These are phyloP conservation scores for Starmerella sp. DNA, from an alignment of 805 yeast species.

Conservation along the genomic window DNA sequence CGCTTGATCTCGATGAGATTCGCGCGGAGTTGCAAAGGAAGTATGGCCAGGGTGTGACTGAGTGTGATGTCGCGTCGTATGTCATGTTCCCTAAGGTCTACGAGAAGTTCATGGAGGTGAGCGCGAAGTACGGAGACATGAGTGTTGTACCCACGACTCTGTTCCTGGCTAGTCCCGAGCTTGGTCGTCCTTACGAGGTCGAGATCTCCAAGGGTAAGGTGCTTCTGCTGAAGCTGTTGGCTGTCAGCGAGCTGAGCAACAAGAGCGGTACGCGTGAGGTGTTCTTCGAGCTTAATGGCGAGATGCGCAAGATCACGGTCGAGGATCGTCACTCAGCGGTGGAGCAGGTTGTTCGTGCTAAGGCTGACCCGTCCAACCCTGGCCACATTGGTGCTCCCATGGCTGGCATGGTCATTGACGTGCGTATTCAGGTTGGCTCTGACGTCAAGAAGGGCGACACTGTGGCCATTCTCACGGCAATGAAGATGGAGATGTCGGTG, in stretches of 20 bases:
- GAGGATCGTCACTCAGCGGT: constrained; percentile 80
- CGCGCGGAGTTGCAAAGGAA: constrained; percentile 63
- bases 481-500: constrained; percentile 99
- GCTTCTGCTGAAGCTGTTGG: constrained; percentile 79
- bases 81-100: constrained; percentile 97
- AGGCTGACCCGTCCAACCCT: constrained; percentile 79
- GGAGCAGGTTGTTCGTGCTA: constrained; percentile 75
- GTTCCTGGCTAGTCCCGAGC: constrained; percentile 76
- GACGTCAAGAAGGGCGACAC: constrained; percentile 96
- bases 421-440: constrained; percentile 76
- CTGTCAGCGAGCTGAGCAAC: constrained; percentile 76
- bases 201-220: constrained; percentile 93
- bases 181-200: constrained; percentile 80
- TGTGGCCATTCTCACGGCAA: constrained; percentile 84
- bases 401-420: constrained; percentile 97
- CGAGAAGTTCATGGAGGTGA: constrained; percentile 68
- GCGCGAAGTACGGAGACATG: constrained; percentile 78
- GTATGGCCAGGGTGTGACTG: constrained; percentile 62
- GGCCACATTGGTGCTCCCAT: constrained; percentile 96
- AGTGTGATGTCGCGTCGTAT: constrained; percentile 86
- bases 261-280: constrained; percentile 91
- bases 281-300: constrained; percentile 96
- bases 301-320: constrained; percentile 87
- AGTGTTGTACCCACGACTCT: constrained; percentile 87
- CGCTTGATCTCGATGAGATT: constrained; percentile 65